These are phyloP conservation scores for Xylogone sp. DNA, from an alignment of 2,329 filamentous ascomycete genomes.

Conservation along the genomic window DNA sequence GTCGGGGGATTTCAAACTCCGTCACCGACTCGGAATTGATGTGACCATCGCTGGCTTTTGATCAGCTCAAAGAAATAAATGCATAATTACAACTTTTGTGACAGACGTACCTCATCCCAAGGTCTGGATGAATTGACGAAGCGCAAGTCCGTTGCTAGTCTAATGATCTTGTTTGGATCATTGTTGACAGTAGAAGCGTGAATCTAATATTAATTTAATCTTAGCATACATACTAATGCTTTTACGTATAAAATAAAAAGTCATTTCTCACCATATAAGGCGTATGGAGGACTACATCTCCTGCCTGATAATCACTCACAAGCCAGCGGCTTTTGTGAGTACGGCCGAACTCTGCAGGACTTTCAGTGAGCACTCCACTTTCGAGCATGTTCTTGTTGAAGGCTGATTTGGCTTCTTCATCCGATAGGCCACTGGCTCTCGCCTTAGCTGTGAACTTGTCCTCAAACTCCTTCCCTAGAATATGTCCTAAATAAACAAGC, in stretches of 20 bases:
- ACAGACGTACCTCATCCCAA: constrained; percentile 10
- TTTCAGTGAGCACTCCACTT: constrained; percentile 48
- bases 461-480: constrained; percentile 46
- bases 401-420: constrained; percentile 46
- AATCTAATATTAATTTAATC: constrained; percentile 1
- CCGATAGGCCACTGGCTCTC: constrained; percentile 41
- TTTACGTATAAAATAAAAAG: too few species aligned
- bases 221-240: not conserved
- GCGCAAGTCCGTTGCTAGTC: constrained; percentile 37
- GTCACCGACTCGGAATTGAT: not conserved
- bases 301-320: constrained; percentile 32
- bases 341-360: constrained; percentile 30
- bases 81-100: not conserved
- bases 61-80: not conserved
- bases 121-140: constrained; percentile 30
- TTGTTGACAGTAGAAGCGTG: constrained; percentile 36
- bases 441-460: constrained; percentile 45
- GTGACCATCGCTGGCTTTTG: not conserved
- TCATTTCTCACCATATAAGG: constrained; percentile 31
- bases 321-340: constrained; percentile 25
- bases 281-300: constrained; percentile 40
- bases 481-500: constrained; percentile 5
- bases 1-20: not conserved
- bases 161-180: constrained; percentile 32
- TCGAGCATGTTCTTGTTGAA: constrained; percentile 60